Conservation (phyloP, 2,329 filamentous ascomycete species). For the Talaromyces funiculosus region DNA sequence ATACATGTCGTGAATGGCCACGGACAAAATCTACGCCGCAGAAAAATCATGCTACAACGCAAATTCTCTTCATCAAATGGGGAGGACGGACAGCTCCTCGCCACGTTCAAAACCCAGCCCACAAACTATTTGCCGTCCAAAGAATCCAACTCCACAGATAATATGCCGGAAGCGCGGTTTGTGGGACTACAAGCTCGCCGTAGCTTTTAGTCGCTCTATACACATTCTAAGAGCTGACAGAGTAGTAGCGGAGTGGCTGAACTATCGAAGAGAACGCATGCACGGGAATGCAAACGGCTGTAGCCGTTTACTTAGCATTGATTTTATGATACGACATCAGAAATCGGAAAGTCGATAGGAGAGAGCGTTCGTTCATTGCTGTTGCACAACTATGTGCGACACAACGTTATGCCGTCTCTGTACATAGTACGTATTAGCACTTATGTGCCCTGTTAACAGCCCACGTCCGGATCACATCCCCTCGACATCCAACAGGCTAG, state of each 20-base stretch:
- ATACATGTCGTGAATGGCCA: neutral
- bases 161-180: neutral
- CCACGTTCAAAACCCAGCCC: neutral
- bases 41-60: neutral
- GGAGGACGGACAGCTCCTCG: neutral
- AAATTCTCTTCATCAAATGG: neutral
- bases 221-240: neutral
- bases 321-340: neutral
- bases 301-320: neutral
- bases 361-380: neutral
- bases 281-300: neutral
- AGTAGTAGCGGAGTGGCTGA: neutral
- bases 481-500: neutral
- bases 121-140: neutral
- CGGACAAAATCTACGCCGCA: neutral
- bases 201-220: neutral
- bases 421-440: neutral
- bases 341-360: neutral
- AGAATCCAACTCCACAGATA: neutral
- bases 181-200: neutral
- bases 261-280: neutral
- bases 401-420: neutral
- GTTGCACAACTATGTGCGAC: neutral
- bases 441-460: neutral
- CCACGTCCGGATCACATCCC: neutral